Percentiles rank a stretch among this genome's conserved stretches.
These are phyloP conservation scores for Silene vulgaris DNA, from an alignment of 179 eudicot species.

Conservation along the genomic window DNA sequence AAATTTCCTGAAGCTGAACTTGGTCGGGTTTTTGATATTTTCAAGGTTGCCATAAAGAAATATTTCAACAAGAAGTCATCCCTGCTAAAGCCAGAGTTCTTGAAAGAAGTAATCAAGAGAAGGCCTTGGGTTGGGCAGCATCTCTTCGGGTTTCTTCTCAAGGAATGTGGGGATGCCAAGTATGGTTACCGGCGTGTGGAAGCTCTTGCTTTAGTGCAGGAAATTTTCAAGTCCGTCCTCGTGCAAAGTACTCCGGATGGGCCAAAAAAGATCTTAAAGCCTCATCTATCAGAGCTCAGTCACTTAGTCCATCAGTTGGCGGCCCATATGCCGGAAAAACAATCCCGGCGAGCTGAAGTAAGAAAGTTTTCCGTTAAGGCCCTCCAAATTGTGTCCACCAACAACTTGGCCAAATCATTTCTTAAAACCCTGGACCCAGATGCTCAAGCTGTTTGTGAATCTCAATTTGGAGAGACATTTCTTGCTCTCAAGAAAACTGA, in stretches of 20 bases:
- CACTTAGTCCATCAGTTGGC: constrained; percentile 50
- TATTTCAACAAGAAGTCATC: constrained; percentile 74
- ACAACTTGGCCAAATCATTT: constrained; percentile 45
- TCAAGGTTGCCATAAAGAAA: constrained; percentile 41
- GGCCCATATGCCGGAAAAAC: constrained; percentile 72
- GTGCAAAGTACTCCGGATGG: constrained; percentile 30
- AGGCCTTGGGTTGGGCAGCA: constrained; percentile 79
- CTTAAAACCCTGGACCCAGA: constrained; percentile 56
- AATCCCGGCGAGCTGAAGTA: constrained; percentile 63
- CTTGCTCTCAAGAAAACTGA: constrained; percentile 49
- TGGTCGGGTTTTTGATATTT: constrained; percentile 43
- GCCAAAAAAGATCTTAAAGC: constrained; percentile 38
- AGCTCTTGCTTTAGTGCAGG: constrained; percentile 59
- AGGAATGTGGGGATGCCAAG: constrained; percentile 52
- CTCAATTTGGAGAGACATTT: constrained; percentile 67
- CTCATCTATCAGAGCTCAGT: constrained; percentile 43
- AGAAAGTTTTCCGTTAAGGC: constrained; percentile 58
- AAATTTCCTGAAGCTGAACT: constrained; percentile 54
- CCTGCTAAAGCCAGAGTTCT: constrained; percentile 61
- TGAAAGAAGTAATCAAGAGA: constrained; percentile 72
- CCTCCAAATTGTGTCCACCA: constrained; percentile 39
- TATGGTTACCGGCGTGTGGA: constrained; percentile 66
- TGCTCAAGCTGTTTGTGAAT: constrained; percentile 54
- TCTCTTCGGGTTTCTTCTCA: constrained; percentile 60
- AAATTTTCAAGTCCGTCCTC: constrained; percentile 42